Percentiles rank a stretch among this genome's conserved stretches.
These are phyloP conservation scores for Saksenaea vasiformis DNA, from an alignment of 371 early-diverging fungal species.

Conservation along the genomic window DNA sequence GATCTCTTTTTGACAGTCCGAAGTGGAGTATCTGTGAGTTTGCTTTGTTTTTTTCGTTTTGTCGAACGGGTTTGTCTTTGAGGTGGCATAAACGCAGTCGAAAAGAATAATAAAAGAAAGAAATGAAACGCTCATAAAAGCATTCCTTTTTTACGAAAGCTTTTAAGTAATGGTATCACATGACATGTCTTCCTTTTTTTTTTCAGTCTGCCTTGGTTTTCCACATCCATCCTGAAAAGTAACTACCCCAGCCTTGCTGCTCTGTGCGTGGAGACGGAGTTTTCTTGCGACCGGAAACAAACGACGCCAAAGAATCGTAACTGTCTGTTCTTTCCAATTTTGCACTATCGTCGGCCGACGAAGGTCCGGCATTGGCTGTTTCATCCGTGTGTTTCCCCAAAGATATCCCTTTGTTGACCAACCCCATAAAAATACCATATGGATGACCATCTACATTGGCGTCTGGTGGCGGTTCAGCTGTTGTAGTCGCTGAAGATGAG, in stretches of 20 bases:
- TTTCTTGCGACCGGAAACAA: constrained; percentile 4
- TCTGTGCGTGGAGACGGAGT: neutral
- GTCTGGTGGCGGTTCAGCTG: neutral
- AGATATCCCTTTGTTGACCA: constrained; percentile 1
- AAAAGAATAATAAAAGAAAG: no score
- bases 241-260: constrained; percentile 8
- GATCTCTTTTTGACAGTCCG: neutral
- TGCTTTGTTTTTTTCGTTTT: neutral
- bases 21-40: neutral
- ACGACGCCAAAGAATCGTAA: constrained; percentile 10
- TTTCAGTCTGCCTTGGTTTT: neutral
- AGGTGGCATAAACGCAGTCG: neutral
- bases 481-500: no score
- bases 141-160: no score
- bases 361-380: neutral
- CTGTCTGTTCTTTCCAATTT: constrained; percentile 6
- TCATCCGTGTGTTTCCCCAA: neutral
- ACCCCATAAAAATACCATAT: neutral
- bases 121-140: no score
- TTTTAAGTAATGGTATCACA: neutral
- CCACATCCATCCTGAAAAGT: constrained; percentile 11
- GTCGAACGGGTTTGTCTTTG: neutral
- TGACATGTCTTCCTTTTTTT: neutral
- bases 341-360: neutral
- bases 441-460: neutral